phyloP scores from a whole-genome alignment of 2,329 filamentous ascomycete species.

The Trichoderma atroviride region DNA sequence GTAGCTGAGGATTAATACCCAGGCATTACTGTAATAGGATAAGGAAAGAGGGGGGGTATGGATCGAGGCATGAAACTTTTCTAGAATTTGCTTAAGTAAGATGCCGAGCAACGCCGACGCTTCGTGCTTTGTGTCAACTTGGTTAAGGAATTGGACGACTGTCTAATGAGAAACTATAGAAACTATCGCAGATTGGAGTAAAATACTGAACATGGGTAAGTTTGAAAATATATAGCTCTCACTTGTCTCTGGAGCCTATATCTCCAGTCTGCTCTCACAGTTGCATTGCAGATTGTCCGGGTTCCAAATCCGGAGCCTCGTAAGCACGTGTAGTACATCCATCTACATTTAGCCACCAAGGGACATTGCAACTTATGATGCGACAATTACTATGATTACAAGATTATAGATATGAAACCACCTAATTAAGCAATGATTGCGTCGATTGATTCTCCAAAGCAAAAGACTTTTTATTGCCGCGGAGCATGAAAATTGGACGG shows the following conservation, averaged over 20 bases:
- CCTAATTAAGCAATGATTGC: not conserved
- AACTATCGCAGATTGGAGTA: no score
- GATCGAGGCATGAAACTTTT: not conserved
- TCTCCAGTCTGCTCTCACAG: not conserved
- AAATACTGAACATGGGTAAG: not conserved
- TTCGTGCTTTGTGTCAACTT: not conserved
- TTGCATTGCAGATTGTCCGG: not conserved
- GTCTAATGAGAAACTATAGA: no score
- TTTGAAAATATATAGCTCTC: not conserved
- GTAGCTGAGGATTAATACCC: not conserved
- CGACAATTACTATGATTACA: not conserved
- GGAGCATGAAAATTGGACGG: not conserved
- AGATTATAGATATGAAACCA: not conserved
- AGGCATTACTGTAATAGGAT: not conserved
- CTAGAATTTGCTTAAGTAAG: slow-evolving; percentile 2
- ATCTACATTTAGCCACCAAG: not conserved
- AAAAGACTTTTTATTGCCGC: not conserved
- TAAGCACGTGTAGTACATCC: not conserved
- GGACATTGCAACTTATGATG: not conserved
- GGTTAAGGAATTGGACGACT: no score
- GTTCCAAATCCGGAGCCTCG: not conserved
- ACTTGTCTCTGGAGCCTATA: not conserved
- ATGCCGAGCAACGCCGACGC: slow-evolving; percentile 13
- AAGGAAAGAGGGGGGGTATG: slow-evolving; percentile 6
- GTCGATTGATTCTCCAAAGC: not conserved